Evolutionary conservation across 2,329 filamentous ascomycete species (phyloP).

Genomic region (Zymoseptoria tritici): DNA sequence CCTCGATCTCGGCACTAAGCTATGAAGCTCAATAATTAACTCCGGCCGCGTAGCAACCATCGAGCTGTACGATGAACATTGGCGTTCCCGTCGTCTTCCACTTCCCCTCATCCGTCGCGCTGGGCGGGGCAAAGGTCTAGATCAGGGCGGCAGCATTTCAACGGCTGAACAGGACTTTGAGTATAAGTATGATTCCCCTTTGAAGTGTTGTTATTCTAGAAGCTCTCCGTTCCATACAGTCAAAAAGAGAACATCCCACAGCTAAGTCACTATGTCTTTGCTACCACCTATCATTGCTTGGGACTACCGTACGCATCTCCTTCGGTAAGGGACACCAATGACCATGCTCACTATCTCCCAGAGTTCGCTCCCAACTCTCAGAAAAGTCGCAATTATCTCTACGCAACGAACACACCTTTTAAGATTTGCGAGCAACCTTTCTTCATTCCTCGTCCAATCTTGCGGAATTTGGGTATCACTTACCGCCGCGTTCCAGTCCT

Average conservation of each 20-base stretch:
- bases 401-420: conserved; percentile 15
- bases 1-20: not conserved
- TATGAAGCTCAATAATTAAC: not conserved
- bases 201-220: not conserved
- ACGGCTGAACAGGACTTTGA: not conserved
- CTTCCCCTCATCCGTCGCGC: not conserved
- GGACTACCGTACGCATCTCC: conserved; percentile 4
- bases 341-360: not conserved
- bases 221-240: not conserved
- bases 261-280: conserved; percentile 1
- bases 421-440: conserved; percentile 24
- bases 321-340: not conserved
- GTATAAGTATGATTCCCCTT: not conserved
- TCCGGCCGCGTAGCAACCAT: not conserved
- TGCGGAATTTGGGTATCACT: conserved; percentile 18
- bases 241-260: not conserved
- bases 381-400: conserved; percentile 17
- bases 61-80: not conserved
- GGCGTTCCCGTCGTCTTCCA: not conserved
- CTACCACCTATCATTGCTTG: conserved; percentile 8
- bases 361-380: conserved; percentile 20
- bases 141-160: not conserved
- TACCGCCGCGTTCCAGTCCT: conserved; percentile 23
- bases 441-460: conserved; percentile 18
- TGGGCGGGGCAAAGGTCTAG: not conserved